Evolutionary conservation across 805 yeast genomes (phyloP).

Genomic region (Jamesozyma hellenica): DNA sequence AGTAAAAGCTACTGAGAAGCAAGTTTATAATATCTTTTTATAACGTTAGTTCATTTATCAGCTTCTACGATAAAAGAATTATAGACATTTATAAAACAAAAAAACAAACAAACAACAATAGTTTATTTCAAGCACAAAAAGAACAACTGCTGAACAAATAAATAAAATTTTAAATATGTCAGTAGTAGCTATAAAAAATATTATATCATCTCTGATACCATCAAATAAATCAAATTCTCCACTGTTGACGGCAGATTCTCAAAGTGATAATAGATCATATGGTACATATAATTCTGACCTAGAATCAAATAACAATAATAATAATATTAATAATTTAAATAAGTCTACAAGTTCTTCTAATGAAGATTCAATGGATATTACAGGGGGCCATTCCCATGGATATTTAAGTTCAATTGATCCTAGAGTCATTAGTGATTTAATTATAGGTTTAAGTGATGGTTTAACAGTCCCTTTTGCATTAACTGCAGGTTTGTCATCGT

Average conservation of each 20-base stretch:
- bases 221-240: constrained; percentile 5
- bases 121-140: not conserved
- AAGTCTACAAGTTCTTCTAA: not conserved
- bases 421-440: constrained; percentile 84
- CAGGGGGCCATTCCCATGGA: not conserved
- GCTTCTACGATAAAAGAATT: too few relatives aligned
- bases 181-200: constrained; percentile 22
- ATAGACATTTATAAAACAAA: too few relatives aligned
- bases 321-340: not conserved
- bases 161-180: constrained; percentile 14
- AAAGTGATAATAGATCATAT: constrained; percentile 3
- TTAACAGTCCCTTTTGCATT: constrained; percentile 97
- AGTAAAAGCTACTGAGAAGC: too few relatives aligned
- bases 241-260: not conserved
- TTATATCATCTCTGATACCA: constrained; percentile 1
- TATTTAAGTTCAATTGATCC: constrained; percentile 54
- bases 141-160: not conserved
- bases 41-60: too few relatives aligned
- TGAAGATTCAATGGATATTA: not conserved
- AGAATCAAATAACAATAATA: constrained; percentile 7
- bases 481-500: constrained; percentile 87
- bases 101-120: too few relatives aligned
- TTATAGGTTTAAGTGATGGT: constrained; percentile 92
- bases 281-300: constrained; percentile 12
- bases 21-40: too few relatives aligned